Conservation (phyloP, 1,284 basidiomycete species). For the Trametes polyzona region DNA sequence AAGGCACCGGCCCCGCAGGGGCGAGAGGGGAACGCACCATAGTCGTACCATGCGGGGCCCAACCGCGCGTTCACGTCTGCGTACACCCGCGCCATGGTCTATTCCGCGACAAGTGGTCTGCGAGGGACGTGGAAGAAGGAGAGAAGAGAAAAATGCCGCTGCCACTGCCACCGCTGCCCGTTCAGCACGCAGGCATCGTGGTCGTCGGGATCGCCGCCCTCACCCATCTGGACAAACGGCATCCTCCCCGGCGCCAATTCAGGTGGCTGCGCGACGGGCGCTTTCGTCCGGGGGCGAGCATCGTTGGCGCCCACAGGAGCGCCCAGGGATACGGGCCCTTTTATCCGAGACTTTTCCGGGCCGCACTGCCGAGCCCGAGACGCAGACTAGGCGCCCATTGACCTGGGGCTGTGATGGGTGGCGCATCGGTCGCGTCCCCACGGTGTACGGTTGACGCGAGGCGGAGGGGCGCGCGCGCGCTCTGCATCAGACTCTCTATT, state of each 20-base stretch:
- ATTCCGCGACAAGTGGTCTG: background rate
- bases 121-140: constrained; percentile 3
- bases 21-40: constrained; percentile 51
- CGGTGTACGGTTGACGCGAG: too few species aligned
- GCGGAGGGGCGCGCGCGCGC: background rate
- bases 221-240: background rate
- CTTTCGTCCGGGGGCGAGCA: too few species aligned
- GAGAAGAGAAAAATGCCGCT: constrained; percentile 14
- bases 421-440: too few species aligned
- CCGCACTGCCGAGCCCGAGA: too few species aligned
- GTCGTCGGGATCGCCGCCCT: constrained; percentile 18
- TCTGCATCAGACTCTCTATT: background rate
- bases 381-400: too few species aligned
- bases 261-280: background rate
- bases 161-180: constrained; percentile 3
- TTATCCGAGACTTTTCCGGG: too few species aligned
- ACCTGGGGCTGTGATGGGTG: too few species aligned
- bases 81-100: constrained; percentile 61
- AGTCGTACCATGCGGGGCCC: constrained; percentile 81
- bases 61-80: constrained; percentile 71
- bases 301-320: too few species aligned
- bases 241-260: background rate
- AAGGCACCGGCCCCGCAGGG: background rate
- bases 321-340: too few species aligned
- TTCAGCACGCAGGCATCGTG: constrained; percentile 25